Evolutionary conservation across 139 green algal genomes (phyloP).

Genomic region (Klebsormidium nitens): DNA sequence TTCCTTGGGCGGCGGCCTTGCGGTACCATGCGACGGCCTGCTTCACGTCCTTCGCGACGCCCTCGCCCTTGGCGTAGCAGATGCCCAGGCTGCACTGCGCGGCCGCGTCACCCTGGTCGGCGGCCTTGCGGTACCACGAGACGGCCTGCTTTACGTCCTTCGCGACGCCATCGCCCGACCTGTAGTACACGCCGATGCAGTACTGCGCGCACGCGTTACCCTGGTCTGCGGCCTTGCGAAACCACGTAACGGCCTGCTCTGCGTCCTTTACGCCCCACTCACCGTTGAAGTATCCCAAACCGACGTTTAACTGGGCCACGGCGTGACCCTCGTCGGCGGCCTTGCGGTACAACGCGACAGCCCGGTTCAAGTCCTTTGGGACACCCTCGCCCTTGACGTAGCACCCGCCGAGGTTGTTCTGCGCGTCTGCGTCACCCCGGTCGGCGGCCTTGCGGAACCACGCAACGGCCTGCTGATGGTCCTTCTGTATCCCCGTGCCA

Average conservation of each 20-base stretch:
- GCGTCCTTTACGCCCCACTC: conserved; percentile 19
- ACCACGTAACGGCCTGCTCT: conserved; percentile 4
- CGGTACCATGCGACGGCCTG: conserved; percentile 20
- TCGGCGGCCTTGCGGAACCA: conserved; percentile 24
- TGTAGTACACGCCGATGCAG: conserved; percentile 12
- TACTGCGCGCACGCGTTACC: background rate
- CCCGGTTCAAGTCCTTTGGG: conserved; percentile 2
- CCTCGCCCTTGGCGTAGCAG: conserved; percentile 16
- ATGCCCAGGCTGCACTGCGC: conserved; percentile 12
- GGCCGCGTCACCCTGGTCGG: conserved; percentile 11
- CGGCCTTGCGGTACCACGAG: conserved; percentile 21
- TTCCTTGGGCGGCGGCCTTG: background rate
- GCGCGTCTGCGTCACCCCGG: background rate
- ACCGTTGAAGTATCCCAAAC: conserved; percentile 22
- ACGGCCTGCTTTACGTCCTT: conserved; percentile 18
- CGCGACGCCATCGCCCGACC: conserved; percentile 4
- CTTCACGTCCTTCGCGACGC: conserved; percentile 13
- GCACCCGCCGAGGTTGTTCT: conserved; percentile 8
- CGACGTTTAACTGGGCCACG: conserved; percentile 12
- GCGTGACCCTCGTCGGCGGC: conserved; percentile 32
- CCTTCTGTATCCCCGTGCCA: conserved; percentile 7
- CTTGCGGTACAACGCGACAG: conserved; percentile 22
- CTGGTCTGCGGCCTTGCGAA: conserved; percentile 20
- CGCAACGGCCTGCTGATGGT: conserved; percentile 7
- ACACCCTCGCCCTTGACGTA: background rate